Evolutionary conservation across 2,329 filamentous ascomycete species (phyloP).

Genomic region (Sarocladium strictum): DNA sequence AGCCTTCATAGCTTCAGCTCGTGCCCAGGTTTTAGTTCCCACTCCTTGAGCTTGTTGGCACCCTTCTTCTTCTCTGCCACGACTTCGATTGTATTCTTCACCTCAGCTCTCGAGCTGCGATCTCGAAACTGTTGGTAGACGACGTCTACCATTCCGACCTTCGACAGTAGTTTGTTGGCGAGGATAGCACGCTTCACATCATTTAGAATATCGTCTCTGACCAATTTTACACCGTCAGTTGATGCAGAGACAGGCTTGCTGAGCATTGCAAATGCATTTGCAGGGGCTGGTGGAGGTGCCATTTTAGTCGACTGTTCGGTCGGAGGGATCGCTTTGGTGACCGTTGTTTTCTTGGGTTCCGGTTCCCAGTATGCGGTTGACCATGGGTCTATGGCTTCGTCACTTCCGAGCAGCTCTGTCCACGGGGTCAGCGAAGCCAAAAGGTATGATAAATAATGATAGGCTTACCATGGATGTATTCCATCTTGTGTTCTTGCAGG

Average conservation of each 20-base stretch:
- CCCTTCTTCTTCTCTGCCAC: slow-evolving; percentile 35
- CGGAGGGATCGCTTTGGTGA: slow-evolving; percentile 9
- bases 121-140: slow-evolving; percentile 33
- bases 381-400: background rate
- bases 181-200: slow-evolving; percentile 36
- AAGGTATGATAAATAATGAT: background rate
- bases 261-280: slow-evolving; percentile 32
- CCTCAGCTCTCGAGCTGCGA: slow-evolving; percentile 30
- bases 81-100: slow-evolving; percentile 35
- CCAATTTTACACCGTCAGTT: slow-evolving; percentile 22
- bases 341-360: slow-evolving; percentile 26
- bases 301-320: slow-evolving; percentile 20
- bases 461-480: slow-evolving; percentile 63
- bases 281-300: slow-evolving; percentile 26
- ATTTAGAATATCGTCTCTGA: slow-evolving; percentile 33
- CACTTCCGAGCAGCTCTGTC: slow-evolving; percentile 6
- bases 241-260: slow-evolving; percentile 11
- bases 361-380: slow-evolving; percentile 61
- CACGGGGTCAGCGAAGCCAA: background rate
- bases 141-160: slow-evolving; percentile 34
- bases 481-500: slow-evolving; percentile 61
- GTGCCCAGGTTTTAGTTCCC: slow-evolving; percentile 29
- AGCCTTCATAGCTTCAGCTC: slow-evolving; percentile 19
- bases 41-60: slow-evolving; percentile 26
- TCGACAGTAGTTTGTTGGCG: slow-evolving; percentile 32